Percentiles rank a stretch among this genome's conserved stretches.
Evolutionary conservation across 768 basidiomycete species (phyloP).

Genomic region (Collybiopsis confluens): DNA sequence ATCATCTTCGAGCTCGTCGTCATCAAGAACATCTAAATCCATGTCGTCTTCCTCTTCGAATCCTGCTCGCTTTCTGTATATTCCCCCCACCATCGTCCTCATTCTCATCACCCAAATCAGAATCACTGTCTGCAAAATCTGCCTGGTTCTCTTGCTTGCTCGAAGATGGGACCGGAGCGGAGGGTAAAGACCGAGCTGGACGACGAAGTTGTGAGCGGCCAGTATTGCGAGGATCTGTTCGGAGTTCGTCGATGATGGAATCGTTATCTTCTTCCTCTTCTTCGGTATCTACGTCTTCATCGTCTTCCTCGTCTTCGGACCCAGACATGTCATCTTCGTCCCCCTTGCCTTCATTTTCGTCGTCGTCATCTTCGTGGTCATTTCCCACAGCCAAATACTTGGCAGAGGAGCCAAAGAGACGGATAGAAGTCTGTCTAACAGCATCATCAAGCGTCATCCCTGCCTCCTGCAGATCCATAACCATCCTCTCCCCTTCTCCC

Average conservation of each 20-base stretch:
- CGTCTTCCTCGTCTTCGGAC: constrained; percentile 4
- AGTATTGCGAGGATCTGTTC: constrained; percentile 30
- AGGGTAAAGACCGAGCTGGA: constrained; percentile 35
- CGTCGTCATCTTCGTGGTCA: constrained; percentile 27
- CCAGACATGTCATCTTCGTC: constrained; percentile 24
- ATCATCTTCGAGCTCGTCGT: constrained; percentile 68
- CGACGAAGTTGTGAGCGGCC: constrained; percentile 51
- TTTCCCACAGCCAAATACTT: constrained; percentile 45
- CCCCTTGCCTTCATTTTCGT: constrained; percentile 16
- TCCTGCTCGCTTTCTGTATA: constrained; percentile 50
- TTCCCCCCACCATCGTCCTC: constrained; percentile 39
- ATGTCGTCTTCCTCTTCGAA: constrained; percentile 38
- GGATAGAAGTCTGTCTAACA: constrained; percentile 77
- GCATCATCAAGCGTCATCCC: constrained; percentile 77
- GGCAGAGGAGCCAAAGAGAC: constrained; percentile 79
- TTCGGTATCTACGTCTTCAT: constrained; percentile 27
- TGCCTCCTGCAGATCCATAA: constrained; percentile 92
- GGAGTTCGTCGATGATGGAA: constrained; percentile 14
- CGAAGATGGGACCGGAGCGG: constrained; percentile 10
- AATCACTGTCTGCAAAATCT: constrained; percentile 76
- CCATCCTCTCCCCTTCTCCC: constrained; percentile 97
- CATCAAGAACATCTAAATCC: constrained; percentile 31
- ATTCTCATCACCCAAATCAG: constrained; percentile 55
- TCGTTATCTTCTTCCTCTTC: constrained; percentile 26
- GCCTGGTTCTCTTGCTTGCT: constrained; percentile 28